Percentiles rank a stretch among this genome's conserved stretches.
Conservation (phyloP, 176 grass and related monocot species). For the Ensete glaucum region DNA sequence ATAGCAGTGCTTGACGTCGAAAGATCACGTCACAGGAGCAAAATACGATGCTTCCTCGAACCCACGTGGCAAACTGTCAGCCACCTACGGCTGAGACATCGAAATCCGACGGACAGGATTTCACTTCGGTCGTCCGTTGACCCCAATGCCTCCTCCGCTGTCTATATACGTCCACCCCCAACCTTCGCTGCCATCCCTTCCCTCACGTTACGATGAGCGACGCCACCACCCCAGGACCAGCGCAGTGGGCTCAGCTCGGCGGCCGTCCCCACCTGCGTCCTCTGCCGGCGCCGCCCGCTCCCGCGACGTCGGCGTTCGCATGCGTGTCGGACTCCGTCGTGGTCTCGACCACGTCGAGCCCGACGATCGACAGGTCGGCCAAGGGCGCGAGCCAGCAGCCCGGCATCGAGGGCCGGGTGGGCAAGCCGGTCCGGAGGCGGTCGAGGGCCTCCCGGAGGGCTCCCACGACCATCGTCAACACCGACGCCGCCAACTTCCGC, state of each 20-base stretch:
- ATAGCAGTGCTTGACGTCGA: not conserved
- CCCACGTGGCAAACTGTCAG: no score
- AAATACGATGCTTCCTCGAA: slow-evolving; percentile 14
- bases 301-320: not conserved
- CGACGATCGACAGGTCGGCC: not conserved
- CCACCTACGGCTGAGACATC: not conserved
- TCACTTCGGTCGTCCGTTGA: not conserved
- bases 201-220: not conserved
- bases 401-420: slow-evolving; percentile 12
- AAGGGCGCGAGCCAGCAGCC: not conserved
- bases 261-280: not conserved
- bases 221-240: not conserved
- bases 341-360: not conserved
- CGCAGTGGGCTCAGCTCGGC: not conserved
- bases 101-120: not conserved
- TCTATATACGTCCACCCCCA: not conserved
- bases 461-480: slow-evolving; percentile 84
- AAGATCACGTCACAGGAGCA: not conserved
- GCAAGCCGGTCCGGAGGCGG: slow-evolving; percentile 1
- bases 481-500: slow-evolving; percentile 88
- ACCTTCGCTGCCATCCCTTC: not conserved
- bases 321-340: not conserved
- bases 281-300: not conserved
- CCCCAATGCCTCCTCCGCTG: not conserved
- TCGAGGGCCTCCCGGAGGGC: slow-evolving; percentile 16